phyloP scores from a whole-genome alignment of 768 basidiomycete species.

The Epithele typhae region DNA sequence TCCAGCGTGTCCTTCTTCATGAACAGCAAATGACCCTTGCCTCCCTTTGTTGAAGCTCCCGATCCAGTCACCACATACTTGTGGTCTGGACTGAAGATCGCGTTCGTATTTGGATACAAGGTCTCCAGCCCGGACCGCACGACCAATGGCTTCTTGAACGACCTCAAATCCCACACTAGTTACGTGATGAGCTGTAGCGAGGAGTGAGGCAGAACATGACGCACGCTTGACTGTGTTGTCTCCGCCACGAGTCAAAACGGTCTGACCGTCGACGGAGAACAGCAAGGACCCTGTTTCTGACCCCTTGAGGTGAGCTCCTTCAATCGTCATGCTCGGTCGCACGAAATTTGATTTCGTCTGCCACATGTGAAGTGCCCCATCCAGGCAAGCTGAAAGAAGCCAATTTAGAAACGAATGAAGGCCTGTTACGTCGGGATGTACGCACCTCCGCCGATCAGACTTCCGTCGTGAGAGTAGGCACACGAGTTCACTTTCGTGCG shows the following conservation, averaged over 20 bases:
- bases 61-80: constrained; percentile 83
- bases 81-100: constrained; percentile 93
- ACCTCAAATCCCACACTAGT: constrained; percentile 90
- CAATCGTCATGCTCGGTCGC: constrained; percentile 79
- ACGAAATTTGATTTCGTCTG: constrained; percentile 90
- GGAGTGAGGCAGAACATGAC: constrained; percentile 29
- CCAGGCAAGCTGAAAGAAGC: constrained; percentile 63
- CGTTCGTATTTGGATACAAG: constrained; percentile 89
- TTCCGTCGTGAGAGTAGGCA: constrained; percentile 87
- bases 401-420: constrained; percentile 1
- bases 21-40: constrained; percentile 68
- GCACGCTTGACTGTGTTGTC: constrained; percentile 94
- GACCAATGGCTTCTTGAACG: constrained; percentile 85
- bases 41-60: constrained; percentile 62
- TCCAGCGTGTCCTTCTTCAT: constrained; percentile 67
- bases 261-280: constrained; percentile 85
- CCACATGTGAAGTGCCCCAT: constrained; percentile 95
- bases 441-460: constrained; percentile 82
- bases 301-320: constrained; percentile 82
- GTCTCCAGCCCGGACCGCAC: constrained; percentile 62
- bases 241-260: constrained; percentile 84
- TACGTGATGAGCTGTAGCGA: background rate
- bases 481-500: constrained; percentile 89
- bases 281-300: constrained; percentile 84
- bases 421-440: too few species aligned